phyloP scores from a whole-genome alignment of 2,329 filamentous ascomycete species.

The Pseudogymnoascus sp. region DNA sequence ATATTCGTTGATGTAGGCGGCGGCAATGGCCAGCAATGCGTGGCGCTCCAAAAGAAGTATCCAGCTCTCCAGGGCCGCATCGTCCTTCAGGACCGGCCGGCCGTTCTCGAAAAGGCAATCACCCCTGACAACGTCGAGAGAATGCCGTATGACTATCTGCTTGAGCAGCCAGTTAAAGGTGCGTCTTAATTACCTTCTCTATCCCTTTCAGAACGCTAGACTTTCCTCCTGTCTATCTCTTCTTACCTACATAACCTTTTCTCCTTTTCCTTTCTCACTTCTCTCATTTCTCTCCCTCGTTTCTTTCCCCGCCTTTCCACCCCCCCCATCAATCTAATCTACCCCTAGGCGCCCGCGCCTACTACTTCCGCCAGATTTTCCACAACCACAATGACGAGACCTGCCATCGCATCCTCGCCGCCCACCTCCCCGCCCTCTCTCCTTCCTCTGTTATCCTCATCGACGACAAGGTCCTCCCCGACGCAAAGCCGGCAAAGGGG shows the following conservation, averaged over 20 bases:
- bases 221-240: neutral
- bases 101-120: slow-evolving; percentile 20
- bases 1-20: slow-evolving; percentile 5
- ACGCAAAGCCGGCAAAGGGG: neutral
- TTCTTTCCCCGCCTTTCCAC: neutral
- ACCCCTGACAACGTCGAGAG: slow-evolving; percentile 20
- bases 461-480: neutral
- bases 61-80: slow-evolving; percentile 9
- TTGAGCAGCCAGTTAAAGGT: slow-evolving; percentile 24
- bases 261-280: neutral
- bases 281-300: neutral
- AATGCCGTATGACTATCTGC: slow-evolving; percentile 20
- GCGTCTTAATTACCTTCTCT: neutral
- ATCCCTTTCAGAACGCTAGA: neutral
- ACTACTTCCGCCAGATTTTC: slow-evolving; percentile 27
- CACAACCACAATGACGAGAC: slow-evolving; percentile 25
- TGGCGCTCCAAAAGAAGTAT: slow-evolving; percentile 4
- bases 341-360: slow-evolving; percentile 20
- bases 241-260: neutral
- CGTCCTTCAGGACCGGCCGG: slow-evolving; percentile 21
- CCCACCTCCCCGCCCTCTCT: slow-evolving; percentile 13
- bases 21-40: slow-evolving; percentile 11
- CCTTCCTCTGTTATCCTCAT: slow-evolving; percentile 14
- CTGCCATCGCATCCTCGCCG: slow-evolving; percentile 21
- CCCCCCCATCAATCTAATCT: neutral